Evolutionary conservation across 2,329 filamentous ascomycete genomes (phyloP).

Genomic region (Scedosporium aurantiacum): DNA sequence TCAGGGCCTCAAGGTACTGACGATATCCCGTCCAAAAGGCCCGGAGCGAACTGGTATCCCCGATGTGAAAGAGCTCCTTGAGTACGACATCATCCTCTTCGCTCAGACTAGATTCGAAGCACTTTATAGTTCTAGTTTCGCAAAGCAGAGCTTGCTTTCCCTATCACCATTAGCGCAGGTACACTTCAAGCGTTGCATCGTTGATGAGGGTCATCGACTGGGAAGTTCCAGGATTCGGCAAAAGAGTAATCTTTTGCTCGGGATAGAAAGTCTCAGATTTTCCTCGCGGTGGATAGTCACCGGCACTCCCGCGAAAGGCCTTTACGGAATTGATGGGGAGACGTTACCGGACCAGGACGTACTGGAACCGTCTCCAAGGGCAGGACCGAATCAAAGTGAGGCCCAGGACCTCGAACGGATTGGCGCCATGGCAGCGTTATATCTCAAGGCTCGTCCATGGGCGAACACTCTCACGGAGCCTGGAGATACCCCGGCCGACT

Average conservation of each 20-base stretch:
- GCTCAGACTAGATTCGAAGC: slow-evolving; percentile 62
- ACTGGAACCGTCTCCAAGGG: neutral
- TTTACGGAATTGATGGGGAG: slow-evolving; percentile 51
- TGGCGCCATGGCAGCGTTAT: slow-evolving; percentile 55
- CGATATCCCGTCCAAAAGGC: slow-evolving; percentile 38
- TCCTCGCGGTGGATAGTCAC: slow-evolving; percentile 81
- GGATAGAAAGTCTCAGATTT: slow-evolving; percentile 44
- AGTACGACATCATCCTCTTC: slow-evolving; percentile 69
- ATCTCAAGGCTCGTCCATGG: slow-evolving; percentile 71
- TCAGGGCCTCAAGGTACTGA: slow-evolving; percentile 49
- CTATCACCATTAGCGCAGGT: slow-evolving; percentile 48
- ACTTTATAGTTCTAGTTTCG: slow-evolving; percentile 29
- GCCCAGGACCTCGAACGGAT: slow-evolving; percentile 55
- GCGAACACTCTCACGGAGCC: slow-evolving; percentile 44
- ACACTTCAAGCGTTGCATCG: slow-evolving; percentile 79
- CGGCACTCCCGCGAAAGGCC: slow-evolving; percentile 74
- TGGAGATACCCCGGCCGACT: slow-evolving; percentile 51
- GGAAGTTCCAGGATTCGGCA: slow-evolving; percentile 48
- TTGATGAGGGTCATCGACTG: slow-evolving; percentile 84
- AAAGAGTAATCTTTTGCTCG: slow-evolving; percentile 43
- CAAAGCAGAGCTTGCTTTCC: neutral
- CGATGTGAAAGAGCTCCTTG: slow-evolving; percentile 41
- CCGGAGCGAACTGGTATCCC: slow-evolving; percentile 37
- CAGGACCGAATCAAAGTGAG: slow-evolving; percentile 23
- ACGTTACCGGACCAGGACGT: neutral